Evolutionary conservation across 768 basidiomycete species (phyloP), one percentile per base, ranked within the genome.

Genomic region (Cyclocybe aegerita): DNA sequence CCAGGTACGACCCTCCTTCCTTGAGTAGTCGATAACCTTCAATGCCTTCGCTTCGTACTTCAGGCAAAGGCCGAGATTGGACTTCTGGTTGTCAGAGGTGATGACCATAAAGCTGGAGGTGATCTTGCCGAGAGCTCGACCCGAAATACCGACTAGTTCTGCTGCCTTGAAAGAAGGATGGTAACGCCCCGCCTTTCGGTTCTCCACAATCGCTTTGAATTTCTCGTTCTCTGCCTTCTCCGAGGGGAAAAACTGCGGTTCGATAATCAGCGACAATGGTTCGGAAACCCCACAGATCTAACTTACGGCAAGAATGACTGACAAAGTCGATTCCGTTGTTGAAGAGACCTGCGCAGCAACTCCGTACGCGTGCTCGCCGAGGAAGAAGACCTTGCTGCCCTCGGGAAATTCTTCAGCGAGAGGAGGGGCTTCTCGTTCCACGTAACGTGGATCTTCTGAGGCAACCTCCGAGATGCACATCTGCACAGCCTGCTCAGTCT

Each of bases 351-450:
- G 90, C 0, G 95, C 94, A 10, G 96, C 93, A 2, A 91, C 86
- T n/a, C 97, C 97, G 62, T 96, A 99, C 0, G 90, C 93, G 64
- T 93, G 86, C 61, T 91, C 88, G 11, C 96, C 95, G 6, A 98
- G 78, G 83, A 98, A 98, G 71, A 99, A 97, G 29, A 98, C 90
- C 63, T 88, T 91, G 65, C 84, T 89, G 0, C 89, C 91, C 0
- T 82, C 83, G 0, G 95, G 94, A 70, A 92, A 98, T 64, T 98
- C 97, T 46, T 93, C 86, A 0, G 83, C 77, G 30, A 98, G 69
- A 0, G 91, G 85, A 0, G 92, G 88, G 0, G 97, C 82, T 7
- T 82, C 84, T 59, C 82, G 81, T 69, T 98, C 97, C 39, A 90
- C 49, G 65, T 80, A 91, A 29, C 90, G 86, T 23, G 93, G 89